Percentiles rank a stretch among this genome's conserved stretches.
phyloP scores from a whole-genome alignment of 352 stramenopile genomes.

The Globisporangium iwayamae region DNA sequence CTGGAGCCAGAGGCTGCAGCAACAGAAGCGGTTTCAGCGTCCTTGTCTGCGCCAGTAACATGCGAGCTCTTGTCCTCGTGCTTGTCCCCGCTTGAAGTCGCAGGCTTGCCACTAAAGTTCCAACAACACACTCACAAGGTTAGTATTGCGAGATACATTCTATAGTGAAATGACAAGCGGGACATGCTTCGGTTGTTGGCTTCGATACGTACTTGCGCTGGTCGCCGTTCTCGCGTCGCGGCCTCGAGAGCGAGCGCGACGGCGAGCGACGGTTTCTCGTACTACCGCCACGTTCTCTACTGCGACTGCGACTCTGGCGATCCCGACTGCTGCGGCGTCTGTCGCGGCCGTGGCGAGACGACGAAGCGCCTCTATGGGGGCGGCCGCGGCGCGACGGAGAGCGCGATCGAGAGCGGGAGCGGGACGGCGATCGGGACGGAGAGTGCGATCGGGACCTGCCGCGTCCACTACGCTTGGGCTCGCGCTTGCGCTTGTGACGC shows the following conservation, averaged over 20 bases:
- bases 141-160: not conserved
- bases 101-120: not conserved
- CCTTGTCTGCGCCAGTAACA: not conserved
- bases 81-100: not conserved
- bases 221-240: conserved; percentile 8
- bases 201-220: conserved; percentile 5
- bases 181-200: not conserved
- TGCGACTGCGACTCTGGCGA: conserved; percentile 29
- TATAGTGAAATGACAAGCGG: not conserved
- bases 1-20: not conserved
- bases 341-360: conserved; percentile 3
- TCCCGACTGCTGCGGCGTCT: conserved; percentile 22
- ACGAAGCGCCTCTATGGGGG: conserved; percentile 2
- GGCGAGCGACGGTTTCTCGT: conserved; percentile 16
- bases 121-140: not conserved
- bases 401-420: conserved; percentile 24
- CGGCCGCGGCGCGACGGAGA: conserved; percentile 21
- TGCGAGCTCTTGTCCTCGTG: not conserved
- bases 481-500: conserved; percentile 16
- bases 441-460: conserved; percentile 19
- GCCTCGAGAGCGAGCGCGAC: conserved; percentile 22
- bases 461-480: conserved; percentile 14
- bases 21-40: conserved; percentile 8
- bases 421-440: conserved; percentile 23
- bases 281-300: conserved; percentile 12